phyloP scores from a whole-genome alignment of 495 filamentous ascomycete genomes.

The Aspergillus cristatus region DNA sequence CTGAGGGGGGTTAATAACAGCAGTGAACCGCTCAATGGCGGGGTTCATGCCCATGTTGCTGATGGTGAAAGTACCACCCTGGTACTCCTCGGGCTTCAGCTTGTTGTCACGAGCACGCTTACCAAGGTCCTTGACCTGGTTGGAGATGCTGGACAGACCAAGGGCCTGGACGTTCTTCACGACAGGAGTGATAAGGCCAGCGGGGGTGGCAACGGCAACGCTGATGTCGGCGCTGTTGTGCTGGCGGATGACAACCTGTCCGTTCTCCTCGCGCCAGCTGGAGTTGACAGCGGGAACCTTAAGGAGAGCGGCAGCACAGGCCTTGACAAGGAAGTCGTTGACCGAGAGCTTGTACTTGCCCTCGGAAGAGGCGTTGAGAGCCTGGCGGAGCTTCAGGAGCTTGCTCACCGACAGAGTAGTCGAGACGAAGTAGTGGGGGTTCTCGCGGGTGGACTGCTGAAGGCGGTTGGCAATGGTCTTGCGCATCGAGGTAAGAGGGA shows the following conservation, averaged over 20 bases:
- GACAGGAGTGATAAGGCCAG: constrained; percentile 94
- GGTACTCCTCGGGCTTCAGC: constrained; percentile 99
- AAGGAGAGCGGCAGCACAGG: constrained; percentile 73
- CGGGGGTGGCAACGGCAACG: constrained; percentile 90
- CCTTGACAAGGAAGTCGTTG: constrained; percentile 99
- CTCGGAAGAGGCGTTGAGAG: constrained; percentile 77
- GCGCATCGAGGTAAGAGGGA: constrained; percentile 84
- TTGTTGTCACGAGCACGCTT: constrained; percentile 95
- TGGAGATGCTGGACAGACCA: constrained; percentile 79
- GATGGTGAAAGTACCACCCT: constrained; percentile 98
- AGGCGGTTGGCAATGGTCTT: constrained; percentile 93
- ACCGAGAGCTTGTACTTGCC: constrained; percentile 97
- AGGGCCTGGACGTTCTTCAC: constrained; percentile 77
- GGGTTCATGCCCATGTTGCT: constrained; percentile 99
- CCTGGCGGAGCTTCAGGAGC: constrained; percentile 89
- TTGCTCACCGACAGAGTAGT: constrained; percentile 81
- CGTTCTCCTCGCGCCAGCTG: constrained; percentile 75
- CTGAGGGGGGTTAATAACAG: constrained; percentile 98
- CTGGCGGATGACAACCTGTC: constrained; percentile 73
- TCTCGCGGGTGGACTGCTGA: constrained; percentile 78
- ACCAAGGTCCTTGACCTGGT: constrained; percentile 85
- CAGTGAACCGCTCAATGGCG: constrained; percentile 95
- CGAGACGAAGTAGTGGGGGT: constrained; percentile 97
- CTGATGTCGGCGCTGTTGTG: constrained; percentile 84
- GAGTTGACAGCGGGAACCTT: constrained; percentile 96